phyloP scores from a whole-genome alignment of 2,329 filamentous ascomycete genomes.

The Sclerotinia spermophila region DNA sequence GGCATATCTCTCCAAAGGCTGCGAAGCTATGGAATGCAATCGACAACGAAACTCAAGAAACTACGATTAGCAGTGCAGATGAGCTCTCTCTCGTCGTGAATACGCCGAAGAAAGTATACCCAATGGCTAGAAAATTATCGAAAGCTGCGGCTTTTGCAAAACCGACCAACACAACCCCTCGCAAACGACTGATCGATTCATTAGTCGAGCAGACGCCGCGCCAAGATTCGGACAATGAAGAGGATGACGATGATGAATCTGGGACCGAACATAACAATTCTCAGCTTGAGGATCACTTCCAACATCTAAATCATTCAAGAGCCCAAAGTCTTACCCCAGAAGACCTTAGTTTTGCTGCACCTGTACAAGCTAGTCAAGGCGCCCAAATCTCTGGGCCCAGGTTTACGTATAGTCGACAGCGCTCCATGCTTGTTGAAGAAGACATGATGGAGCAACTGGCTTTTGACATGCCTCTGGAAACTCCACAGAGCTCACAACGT shows the following conservation, averaged over 20 bases:
- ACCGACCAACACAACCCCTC: slow-evolving; percentile 20
- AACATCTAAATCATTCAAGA: slow-evolving; percentile 16
- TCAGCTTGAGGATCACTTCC: slow-evolving; percentile 16
- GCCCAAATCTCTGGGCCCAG: slow-evolving; percentile 34
- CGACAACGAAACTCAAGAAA: not conserved
- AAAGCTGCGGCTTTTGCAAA: slow-evolving; percentile 25
- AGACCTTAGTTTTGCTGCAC: slow-evolving; percentile 6
- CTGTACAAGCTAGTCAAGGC: slow-evolving; percentile 27
- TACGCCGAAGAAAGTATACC: not conserved
- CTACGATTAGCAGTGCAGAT: not conserved
- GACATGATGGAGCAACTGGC: slow-evolving; percentile 35
- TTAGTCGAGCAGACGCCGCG: slow-evolving; percentile 33
- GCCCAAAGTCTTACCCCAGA: slow-evolving; percentile 25
- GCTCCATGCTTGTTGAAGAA: slow-evolving; percentile 37
- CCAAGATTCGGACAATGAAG: slow-evolving; percentile 18
- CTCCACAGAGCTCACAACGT: slow-evolving; percentile 21
- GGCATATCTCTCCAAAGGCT: slow-evolving; percentile 29
- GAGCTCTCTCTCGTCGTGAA: slow-evolving; percentile 11
- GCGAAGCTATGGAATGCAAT: slow-evolving; percentile 29
- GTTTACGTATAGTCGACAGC: slow-evolving; percentile 37
- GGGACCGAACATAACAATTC: slow-evolving; percentile 16
- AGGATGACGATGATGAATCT: slow-evolving; percentile 17
- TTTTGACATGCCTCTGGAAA: slow-evolving; percentile 32
- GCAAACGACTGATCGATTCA: slow-evolving; percentile 37
- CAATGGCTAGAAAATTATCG: slow-evolving; percentile 14